Evolutionary conservation across 2,329 filamentous ascomycete species (phyloP), one percentile per base, ranked within the genome.

Genomic region (Epichloe glyceriae): DNA sequence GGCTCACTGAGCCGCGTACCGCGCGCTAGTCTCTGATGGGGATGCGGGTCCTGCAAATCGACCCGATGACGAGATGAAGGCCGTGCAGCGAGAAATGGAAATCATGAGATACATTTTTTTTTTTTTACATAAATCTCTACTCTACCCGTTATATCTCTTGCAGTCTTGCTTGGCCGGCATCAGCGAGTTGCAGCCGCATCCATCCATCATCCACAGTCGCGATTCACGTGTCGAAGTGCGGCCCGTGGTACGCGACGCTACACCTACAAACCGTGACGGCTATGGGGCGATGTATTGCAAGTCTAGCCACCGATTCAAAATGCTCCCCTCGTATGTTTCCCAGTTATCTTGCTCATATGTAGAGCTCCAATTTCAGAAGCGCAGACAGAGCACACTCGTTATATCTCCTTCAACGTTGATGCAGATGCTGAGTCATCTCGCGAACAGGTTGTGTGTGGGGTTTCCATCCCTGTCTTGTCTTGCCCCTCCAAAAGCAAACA

Each of bases 21-120:
- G 22, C 35, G 48, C 48, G 48, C 48, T 50, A 50, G 48, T 45
- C 48, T 33, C 14, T 11, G 30, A 50, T 14, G 15, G 35, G 46
- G 8, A 14, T 42, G 47, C n/a, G 46, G 46, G 37, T 41, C 46
- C 37, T 19, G 34, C 30, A 11, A 8, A 26, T 26, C 22, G 2
- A 26, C 22, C 8, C 7, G 22, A 26, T 26, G 22, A 26, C 26
- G 26, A 30, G 8, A 30, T 30, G 8, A 30, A 10, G 26, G 26
- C 26, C 26, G 26, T 30, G 26, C 8, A 30, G 26, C 8, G 26
- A 30, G 26, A 10, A 30, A 10, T 30, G 8, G 26, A 30, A 30
- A 30, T 30, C 8, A 10, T 30, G 26, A 30, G 8, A 30, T 10
- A 8, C 3, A 2, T 3, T 8, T 26, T 26, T 26, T 7, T 8